These are phyloP conservation scores for Hypoxylon cercidicola DNA, from an alignment of 495 filamentous ascomycete genomes.

Conservation along the genomic window DNA sequence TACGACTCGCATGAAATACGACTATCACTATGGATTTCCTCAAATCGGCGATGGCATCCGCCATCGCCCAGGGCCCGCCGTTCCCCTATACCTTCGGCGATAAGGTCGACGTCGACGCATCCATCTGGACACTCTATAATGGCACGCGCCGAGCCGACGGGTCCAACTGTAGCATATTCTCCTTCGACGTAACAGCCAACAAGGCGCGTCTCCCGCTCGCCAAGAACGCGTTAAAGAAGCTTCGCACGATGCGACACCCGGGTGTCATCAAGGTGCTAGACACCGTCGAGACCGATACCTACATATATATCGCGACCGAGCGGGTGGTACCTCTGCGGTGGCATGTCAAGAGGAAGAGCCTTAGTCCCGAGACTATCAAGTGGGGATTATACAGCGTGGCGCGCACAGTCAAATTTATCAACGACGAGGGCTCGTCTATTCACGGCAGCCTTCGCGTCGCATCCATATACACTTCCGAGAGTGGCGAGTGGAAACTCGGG, in stretches of 20 bases:
- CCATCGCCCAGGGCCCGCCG: slow-evolving; percentile 91
- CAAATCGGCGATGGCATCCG: slow-evolving; percentile 95
- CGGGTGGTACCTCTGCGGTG: slow-evolving; percentile 84
- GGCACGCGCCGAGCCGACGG: slow-evolving; percentile 92
- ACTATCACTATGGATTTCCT: slow-evolving; percentile 84
- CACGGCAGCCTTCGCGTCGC: slow-evolving; percentile 86
- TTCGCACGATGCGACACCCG: slow-evolving; percentile 90
- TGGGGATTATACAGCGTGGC: slow-evolving; percentile 92
- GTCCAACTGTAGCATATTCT: slow-evolving; percentile 93
- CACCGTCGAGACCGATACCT: slow-evolving; percentile 93
- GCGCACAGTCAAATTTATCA: slow-evolving; percentile 94
- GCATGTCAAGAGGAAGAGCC: slow-evolving; percentile 83
- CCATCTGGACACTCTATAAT: slow-evolving; percentile 93
- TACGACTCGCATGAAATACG: slow-evolving; percentile 33
- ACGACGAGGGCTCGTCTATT: slow-evolving; percentile 88
- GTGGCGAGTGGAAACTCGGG: slow-evolving; percentile 96
- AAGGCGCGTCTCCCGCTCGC: slow-evolving; percentile 84
- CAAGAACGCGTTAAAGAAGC: slow-evolving; percentile 90
- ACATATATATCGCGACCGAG: slow-evolving; percentile 96
- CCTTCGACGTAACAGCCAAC: slow-evolving; percentile 86
- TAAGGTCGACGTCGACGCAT: slow-evolving; percentile 84
- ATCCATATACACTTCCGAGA: slow-evolving; percentile 91
- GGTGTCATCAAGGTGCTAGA: slow-evolving; percentile 93
- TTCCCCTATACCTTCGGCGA: slow-evolving; percentile 94
- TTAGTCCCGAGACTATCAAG: slow-evolving; percentile 90